A percentile compares a stretch with the other conserved stretches of the same genome.
Conservation (phyloP, 2,329 filamentous ascomycete genomes). For the Pyricularia pennisetigena region DNA sequence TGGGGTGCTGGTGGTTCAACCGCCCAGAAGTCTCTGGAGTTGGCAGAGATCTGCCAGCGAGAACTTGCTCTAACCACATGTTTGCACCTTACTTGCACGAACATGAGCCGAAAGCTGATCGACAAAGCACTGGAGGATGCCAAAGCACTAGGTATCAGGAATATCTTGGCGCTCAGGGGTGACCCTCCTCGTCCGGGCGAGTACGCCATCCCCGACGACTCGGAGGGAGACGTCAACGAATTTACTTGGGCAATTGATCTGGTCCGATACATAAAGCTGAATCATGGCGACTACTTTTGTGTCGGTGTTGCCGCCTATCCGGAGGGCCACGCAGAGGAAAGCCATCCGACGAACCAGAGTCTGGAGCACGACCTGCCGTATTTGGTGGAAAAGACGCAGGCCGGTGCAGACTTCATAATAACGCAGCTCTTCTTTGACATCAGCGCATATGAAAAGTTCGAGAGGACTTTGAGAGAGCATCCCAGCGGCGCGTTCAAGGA, state of each 20-base stretch:
- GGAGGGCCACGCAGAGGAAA: constrained; percentile 88
- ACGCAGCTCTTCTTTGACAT: constrained; percentile 95
- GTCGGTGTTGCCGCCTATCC: constrained; percentile 92
- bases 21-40: constrained; percentile 78
- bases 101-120: constrained; percentile 81
- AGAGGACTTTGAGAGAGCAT: constrained; percentile 66
- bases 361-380: constrained; percentile 77
- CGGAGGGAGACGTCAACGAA: constrained; percentile 48
- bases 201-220: constrained; percentile 57
- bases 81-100: constrained; percentile 92
- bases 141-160: constrained; percentile 81
- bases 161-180: constrained; percentile 84
- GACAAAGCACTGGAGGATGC: constrained; percentile 87
- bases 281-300: constrained; percentile 91
- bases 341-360: constrained; percentile 60
- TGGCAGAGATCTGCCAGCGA: constrained; percentile 90
- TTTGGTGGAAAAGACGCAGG: constrained; percentile 79
- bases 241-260: constrained; percentile 87
- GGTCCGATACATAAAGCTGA: constrained; percentile 76
- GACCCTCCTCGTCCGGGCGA: constrained; percentile 86
- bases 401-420: constrained; percentile 96
- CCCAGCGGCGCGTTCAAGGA: constrained; percentile 76
- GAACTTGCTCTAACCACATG: constrained; percentile 90
- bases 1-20: constrained; percentile 97
- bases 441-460: constrained; percentile 71